A percentile compares a stretch with the other conserved stretches of the same genome.
Conservation (phyloP, 2,329 filamentous ascomycete species). For the Pestalotiopsis sp. region DNA sequence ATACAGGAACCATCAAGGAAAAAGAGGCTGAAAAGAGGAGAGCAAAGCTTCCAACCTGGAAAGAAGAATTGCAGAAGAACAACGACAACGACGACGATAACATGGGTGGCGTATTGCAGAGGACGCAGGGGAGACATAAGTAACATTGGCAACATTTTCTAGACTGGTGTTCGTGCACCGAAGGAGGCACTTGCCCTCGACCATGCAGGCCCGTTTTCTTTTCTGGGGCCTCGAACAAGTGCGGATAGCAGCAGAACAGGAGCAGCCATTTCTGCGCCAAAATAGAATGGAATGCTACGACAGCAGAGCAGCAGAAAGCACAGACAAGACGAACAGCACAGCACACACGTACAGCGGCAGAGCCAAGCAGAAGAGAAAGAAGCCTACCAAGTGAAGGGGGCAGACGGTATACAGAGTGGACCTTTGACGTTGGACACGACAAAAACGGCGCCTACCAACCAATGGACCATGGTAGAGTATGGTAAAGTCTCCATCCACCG, state of each 20-base stretch:
- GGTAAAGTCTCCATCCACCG: not conserved
- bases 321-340: not conserved
- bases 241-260: not conserved
- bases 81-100: not conserved
- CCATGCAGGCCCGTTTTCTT: not conserved
- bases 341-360: not conserved
- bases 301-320: not conserved
- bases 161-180: not conserved
- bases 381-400: conserved; percentile 3
- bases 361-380: not conserved
- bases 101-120: not conserved
- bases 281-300: not conserved
- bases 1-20: not conserved
- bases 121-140: not conserved
- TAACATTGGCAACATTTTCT: not conserved
- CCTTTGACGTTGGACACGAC: conserved; percentile 9
- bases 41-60: not conserved
- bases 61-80: not conserved
- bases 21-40: not conserved
- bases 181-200: not conserved
- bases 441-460: not conserved
- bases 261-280: not conserved
- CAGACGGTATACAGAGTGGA: conserved; percentile 5
- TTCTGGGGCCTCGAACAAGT: not conserved
- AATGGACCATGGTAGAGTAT: not conserved